Evolutionary conservation across 768 basidiomycete genomes (phyloP), one percentile per base, ranked within the genome.

Genomic region (Scleroderma citrinum): DNA sequence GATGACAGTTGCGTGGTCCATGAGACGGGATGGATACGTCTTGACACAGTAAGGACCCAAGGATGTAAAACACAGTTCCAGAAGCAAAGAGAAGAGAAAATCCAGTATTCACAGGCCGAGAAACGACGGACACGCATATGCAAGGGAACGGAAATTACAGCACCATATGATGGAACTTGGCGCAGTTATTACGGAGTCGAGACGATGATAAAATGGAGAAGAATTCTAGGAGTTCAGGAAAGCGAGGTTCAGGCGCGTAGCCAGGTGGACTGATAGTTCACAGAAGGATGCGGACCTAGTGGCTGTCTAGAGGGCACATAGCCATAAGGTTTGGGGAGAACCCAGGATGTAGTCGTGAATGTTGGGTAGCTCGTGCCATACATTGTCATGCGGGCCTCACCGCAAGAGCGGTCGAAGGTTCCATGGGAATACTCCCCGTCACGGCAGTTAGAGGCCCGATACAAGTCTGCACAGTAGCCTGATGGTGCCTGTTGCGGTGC

Each of bases 1-100:
- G 58, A 60, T 62, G 48, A n/a, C n/a, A 60, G 57, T 57, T 54
- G 60, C 62, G 64, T 61, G 65, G 63, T 68, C 70, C 74, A 70
- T 69, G 59, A 66, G 77, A 81, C 79, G 71, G 78, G 76, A 80
- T 78, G 78, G 75, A 81, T 80, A 80, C 75, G 80, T 81, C 80
- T 76, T 66, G 62, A 68, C 65, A 61, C 51, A 58, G 60, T 44
- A 54, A 53, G 61, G 56, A 59, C 58, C 60, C 49, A 43, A 58
- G 54, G 23, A 54, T 47, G 53, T 54, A 51, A 54, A 48, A 57
- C 31, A 49, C 57, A 61, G 29, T 46, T 50, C 45, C 52, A 38
- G 48, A 50, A 54, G 41, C 44, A 41, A 62, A 55, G 53, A n/a
- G 40, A 42, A 42, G 58, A 58, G 58, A 46, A 53, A 56, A 56